Percentiles rank a stretch among this genome's conserved stretches.
phyloP scores from a whole-genome alignment of 306 rosid species.

The Vicia villosa region DNA sequence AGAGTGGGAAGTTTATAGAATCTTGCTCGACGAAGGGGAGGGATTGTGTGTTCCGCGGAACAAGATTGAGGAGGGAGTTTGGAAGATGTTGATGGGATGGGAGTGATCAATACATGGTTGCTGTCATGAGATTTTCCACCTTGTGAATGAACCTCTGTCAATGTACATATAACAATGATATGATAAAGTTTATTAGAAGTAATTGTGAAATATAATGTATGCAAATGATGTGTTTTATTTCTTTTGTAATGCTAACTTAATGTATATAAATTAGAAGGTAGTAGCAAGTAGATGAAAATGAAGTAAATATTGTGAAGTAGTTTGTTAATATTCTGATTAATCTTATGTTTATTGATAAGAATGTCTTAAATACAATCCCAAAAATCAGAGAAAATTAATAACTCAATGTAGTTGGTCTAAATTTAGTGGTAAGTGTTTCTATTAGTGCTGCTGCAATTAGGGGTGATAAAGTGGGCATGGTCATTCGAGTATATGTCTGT shows the following conservation, averaged over 20 bases:
- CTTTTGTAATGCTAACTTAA: slow-evolving; percentile 37
- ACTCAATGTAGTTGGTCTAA: slow-evolving; percentile 58
- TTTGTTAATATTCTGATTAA: no score
- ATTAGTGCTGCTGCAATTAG: no score
- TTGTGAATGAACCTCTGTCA: slow-evolving; percentile 18
- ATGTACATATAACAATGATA: slow-evolving; percentile 46
- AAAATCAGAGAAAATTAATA: not conserved
- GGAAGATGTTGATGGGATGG: slow-evolving; percentile 99
- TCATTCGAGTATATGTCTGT: no score
- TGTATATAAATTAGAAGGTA: slow-evolving; percentile 45
- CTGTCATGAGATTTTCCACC: slow-evolving; percentile 6
- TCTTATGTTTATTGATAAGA: not conserved
- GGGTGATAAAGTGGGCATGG: no score
- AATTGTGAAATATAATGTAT: slow-evolving; percentile 32
- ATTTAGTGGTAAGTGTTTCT: slow-evolving; percentile 70
- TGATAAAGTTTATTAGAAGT: slow-evolving; percentile 35
- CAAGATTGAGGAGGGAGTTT: slow-evolving; percentile 71
- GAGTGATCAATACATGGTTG: slow-evolving; percentile 51
- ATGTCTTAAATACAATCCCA: not conserved
- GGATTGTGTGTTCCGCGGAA: slow-evolving; percentile 54
- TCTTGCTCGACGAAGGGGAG: slow-evolving; percentile 89
- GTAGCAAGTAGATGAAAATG: slow-evolving; percentile 34
- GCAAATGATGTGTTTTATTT: slow-evolving; percentile 25
- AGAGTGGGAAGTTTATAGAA: slow-evolving; percentile 92
- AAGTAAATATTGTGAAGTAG: slow-evolving; percentile 38